phyloP scores from a whole-genome alignment of 768 basidiomycete species.

The Xerocomus spinulosus region DNA sequence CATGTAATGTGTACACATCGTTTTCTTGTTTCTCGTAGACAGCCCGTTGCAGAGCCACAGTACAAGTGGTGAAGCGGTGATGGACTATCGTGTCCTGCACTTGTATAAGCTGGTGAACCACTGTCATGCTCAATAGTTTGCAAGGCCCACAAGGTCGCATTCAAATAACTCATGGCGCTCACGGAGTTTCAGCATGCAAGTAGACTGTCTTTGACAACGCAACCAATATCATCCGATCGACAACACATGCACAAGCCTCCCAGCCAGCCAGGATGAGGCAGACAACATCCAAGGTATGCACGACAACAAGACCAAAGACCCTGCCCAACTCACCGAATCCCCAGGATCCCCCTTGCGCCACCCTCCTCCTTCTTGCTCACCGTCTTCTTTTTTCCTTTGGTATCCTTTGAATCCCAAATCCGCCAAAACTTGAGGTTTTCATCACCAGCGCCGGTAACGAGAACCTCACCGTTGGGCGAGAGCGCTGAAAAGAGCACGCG shows the following conservation, averaged over 20 bases:
- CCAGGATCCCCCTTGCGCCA: conserved; percentile 30
- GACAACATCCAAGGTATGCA: too few species aligned
- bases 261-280: not conserved
- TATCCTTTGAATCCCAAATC: conserved; percentile 62
- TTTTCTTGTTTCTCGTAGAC: not conserved
- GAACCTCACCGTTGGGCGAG: conserved; percentile 85
- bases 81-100: too few species aligned
- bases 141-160: too few species aligned
- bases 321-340: conserved; percentile 28
- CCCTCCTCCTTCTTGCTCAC: conserved; percentile 33
- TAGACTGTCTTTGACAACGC: not conserved
- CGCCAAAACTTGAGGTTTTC: conserved; percentile 98
- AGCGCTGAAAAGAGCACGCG: conserved; percentile 83
- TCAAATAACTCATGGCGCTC: too few species aligned
- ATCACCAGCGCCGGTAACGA: conserved; percentile 89
- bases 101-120: too few species aligned
- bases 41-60: too few species aligned
- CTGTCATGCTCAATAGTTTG: too few species aligned
- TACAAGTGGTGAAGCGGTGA: not conserved
- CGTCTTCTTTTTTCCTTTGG: conserved; percentile 31
- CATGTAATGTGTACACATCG: conserved; percentile 8
- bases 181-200: not conserved
- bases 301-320: not conserved
- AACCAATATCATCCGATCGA: not conserved
- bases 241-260: not conserved